Evolutionary conservation across 1,284 basidiomycete species (phyloP).

Genomic region (Meira miltonrushii): DNA sequence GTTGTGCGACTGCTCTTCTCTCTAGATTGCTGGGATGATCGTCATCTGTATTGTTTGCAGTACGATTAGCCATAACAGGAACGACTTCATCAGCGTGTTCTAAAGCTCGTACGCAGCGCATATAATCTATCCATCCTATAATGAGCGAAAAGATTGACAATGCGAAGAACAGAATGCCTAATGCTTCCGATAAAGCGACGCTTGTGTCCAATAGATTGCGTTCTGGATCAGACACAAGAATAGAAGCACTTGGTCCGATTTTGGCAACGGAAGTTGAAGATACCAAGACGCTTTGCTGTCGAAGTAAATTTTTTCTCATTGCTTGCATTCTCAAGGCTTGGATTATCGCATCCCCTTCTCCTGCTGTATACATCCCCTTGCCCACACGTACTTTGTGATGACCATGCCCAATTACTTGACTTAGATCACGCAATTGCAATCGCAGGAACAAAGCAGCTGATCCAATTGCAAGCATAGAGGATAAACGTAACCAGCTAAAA

Average conservation of each 20-base stretch:
- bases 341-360: neutral
- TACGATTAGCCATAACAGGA: neutral
- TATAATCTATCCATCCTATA: constrained; percentile 5
- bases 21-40: neutral
- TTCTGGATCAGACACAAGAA: neutral
- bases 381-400: neutral
- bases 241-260: neutral
- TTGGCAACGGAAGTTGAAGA: neutral
- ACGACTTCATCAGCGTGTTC: constrained; percentile 1
- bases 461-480: constrained; percentile 1
- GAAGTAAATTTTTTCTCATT: neutral
- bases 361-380: neutral
- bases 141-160: constrained; percentile 4
- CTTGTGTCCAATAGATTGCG: neutral
- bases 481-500: constrained; percentile 9
- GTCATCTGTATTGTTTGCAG: neutral
- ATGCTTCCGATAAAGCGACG: neutral
- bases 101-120: constrained; percentile 1
- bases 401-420: neutral
- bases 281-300: neutral
- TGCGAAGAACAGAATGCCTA: constrained; percentile 1
- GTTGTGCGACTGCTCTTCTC: neutral
- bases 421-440: constrained; percentile 1
- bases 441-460: constrained; percentile 2
- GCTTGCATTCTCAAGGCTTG: neutral